Evolutionary conservation across 2,329 filamentous ascomycete species (phyloP), one percentile per base, ranked within the genome.

Genomic region (Ophiostoma sp.): DNA sequence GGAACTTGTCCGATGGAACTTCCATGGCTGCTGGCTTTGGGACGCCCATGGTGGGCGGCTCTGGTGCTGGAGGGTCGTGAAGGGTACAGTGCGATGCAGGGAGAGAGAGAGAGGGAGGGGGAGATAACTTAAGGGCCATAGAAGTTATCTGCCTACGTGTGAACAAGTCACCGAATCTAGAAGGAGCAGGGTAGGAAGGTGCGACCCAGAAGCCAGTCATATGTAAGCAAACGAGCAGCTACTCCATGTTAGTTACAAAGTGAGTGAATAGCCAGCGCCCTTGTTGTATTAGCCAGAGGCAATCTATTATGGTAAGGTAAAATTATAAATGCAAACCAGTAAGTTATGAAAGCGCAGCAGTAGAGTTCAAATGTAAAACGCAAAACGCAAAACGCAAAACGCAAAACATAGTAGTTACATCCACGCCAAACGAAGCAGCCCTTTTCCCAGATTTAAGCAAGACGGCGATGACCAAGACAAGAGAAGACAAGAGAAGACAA

Each of bases 1-100:
- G 79, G 70, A 78, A 80, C 54, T 75, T 77, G 3, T 33, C 8
- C 4, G 31, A 44, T 33, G 76, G 54, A 33, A 79, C 69, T 15
- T 78, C 75, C 76, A 79, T 78, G 11, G 36, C 72, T 35, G 35
- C 27, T 11, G 2, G 6, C 1, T 13, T 10, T 41, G 17, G 10
- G 17, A n/a, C 44, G 8, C 20, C 44, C 52, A 27, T 57, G n/a
- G n/a, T 57, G 4, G 44, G 52, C 23, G 6, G 20, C 20, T 10
- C 15, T 20, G n/a, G 27, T 31, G 44, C 6, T 48, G 44, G 20
- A 27, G 10, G 23, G 27, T 27, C 4, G 52, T 57, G 11, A 10
- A 31, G 4, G 17, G 48, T 52, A 7, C 48, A n/a, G 20, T 52
- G 10, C 23, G 48, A 23, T 31, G 27, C 27, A 31, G 27, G 27